phyloP scores from a whole-genome alignment of 2,329 filamentous ascomycete genomes.

The Botrytis cinerea region DNA sequence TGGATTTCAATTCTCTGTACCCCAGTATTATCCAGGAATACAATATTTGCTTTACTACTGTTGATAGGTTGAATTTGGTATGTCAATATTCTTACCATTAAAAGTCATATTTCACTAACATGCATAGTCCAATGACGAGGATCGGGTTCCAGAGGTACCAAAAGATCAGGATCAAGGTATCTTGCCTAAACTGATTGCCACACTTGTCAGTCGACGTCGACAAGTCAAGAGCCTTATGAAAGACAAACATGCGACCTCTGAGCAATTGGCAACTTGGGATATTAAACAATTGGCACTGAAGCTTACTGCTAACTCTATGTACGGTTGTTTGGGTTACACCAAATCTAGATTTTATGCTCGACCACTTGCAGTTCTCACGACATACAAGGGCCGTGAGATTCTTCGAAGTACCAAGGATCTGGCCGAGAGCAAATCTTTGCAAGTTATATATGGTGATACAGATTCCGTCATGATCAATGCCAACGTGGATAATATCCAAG shows the following conservation, averaged over 20 bases:
- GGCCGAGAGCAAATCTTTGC: conserved; percentile 84
- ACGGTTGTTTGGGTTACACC: conserved; percentile 94
- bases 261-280: conserved; percentile 92
- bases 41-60: conserved; percentile 99
- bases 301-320: conserved; percentile 99
- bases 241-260: conserved; percentile 78
- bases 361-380: conserved; percentile 91
- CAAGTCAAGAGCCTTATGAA: conserved; percentile 98
- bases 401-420: conserved; percentile 92
- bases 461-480: conserved; percentile 99
- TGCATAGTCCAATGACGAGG: conserved; percentile 71
- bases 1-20: conserved; percentile 99
- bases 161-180: conserved; percentile 77
- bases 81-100: conserved; percentile 40
- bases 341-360: conserved; percentile 97
- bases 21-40: conserved; percentile 99
- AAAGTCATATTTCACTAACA: conserved; percentile 27
- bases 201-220: conserved; percentile 82
- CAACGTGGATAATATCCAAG: conserved; percentile 89
- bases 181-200: conserved; percentile 86
- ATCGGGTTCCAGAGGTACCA: conserved; percentile 86
- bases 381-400: conserved; percentile 97
- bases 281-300: conserved; percentile 97
- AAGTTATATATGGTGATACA: conserved; percentile 98
- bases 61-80: conserved; percentile 74